These are phyloP conservation scores for Tanacetum coccineum DNA, from an alignment of 129 eudicot species.

Conservation along the genomic window DNA sequence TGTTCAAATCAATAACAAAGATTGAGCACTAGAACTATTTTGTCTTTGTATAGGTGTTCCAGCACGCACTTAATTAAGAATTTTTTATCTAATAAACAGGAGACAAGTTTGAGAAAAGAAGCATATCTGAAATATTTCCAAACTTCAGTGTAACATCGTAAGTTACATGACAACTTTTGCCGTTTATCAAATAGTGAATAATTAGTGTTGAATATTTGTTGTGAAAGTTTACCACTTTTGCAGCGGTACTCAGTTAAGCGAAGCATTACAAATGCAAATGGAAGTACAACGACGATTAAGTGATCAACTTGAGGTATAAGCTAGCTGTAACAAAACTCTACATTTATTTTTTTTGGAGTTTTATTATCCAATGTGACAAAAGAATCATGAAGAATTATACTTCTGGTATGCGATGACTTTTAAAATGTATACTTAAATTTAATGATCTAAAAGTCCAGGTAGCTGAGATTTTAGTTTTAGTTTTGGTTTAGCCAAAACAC, in stretches of 20 bases:
- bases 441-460: too few relatives aligned
- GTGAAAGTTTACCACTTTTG: not conserved
- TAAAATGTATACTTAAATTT: too few relatives aligned
- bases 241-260: slow-evolving; percentile 57
- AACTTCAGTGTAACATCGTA: slow-evolving; percentile 74
- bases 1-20: too few relatives aligned
- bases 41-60: not conserved
- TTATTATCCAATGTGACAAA: not conserved
- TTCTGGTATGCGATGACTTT: too few relatives aligned
- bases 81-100: slow-evolving; percentile 31
- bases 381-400: too few relatives aligned
- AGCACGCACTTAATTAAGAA: not conserved
- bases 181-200: not conserved
- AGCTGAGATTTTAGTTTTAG: too few relatives aligned
- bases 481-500: too few relatives aligned
- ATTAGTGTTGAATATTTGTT: not conserved
- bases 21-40: too few relatives aligned
- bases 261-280: slow-evolving; percentile 60
- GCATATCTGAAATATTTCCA: slow-evolving; percentile 71
- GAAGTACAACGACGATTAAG: slow-evolving; percentile 47
- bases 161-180: slow-evolving; percentile 20
- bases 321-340: too few relatives aligned
- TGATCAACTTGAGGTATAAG: slow-evolving; percentile 60
- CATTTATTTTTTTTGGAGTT: not conserved
- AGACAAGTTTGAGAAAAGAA: slow-evolving; percentile 60